Conservation (phyloP, 768 basidiomycete genomes). For the Kwoniella dendrophila region DNA sequence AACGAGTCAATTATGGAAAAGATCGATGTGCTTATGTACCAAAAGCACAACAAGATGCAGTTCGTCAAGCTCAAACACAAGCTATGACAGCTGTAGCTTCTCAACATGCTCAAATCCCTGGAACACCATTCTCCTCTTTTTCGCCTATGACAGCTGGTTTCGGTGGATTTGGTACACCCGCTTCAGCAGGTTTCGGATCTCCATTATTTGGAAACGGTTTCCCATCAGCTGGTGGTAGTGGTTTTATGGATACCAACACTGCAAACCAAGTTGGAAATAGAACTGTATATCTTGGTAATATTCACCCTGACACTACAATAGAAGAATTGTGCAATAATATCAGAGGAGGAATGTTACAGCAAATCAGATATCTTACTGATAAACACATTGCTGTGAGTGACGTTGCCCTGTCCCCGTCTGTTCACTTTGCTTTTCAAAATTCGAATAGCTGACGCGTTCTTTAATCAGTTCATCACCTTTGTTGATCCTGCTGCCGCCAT, state of each 20-base stretch:
- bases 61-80: slow-evolving; percentile 60
- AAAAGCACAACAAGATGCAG: slow-evolving; percentile 74
- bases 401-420: too few relatives aligned
- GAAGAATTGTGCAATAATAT: slow-evolving; percentile 97
- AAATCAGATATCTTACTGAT: slow-evolving; percentile 91
- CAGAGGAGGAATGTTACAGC: slow-evolving; percentile 93
- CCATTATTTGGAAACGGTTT: slow-evolving; percentile 55
- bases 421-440: too few relatives aligned
- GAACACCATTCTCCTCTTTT: slow-evolving; percentile 53
- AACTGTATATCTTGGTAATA: slow-evolving; percentile 93
- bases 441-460: background rate
- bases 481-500: slow-evolving; percentile 90
- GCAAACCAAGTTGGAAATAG: slow-evolving; percentile 71
- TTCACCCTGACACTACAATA: slow-evolving; percentile 90
- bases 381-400: slow-evolving; percentile 88
- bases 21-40: slow-evolving; percentile 98
- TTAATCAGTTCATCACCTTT: slow-evolving; percentile 83
- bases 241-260: slow-evolving; percentile 45
- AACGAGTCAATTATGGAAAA: slow-evolving; percentile 96
- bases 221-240: slow-evolving; percentile 36
- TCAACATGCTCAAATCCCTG: slow-evolving; percentile 53
- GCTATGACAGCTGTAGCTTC: slow-evolving; percentile 52
- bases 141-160: slow-evolving; percentile 44
- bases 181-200: slow-evolving; percentile 33
- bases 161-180: slow-evolving; percentile 37